phyloP scores from a whole-genome alignment of 2,329 filamentous ascomycete species.

The Cladophialophora psammophila region DNA sequence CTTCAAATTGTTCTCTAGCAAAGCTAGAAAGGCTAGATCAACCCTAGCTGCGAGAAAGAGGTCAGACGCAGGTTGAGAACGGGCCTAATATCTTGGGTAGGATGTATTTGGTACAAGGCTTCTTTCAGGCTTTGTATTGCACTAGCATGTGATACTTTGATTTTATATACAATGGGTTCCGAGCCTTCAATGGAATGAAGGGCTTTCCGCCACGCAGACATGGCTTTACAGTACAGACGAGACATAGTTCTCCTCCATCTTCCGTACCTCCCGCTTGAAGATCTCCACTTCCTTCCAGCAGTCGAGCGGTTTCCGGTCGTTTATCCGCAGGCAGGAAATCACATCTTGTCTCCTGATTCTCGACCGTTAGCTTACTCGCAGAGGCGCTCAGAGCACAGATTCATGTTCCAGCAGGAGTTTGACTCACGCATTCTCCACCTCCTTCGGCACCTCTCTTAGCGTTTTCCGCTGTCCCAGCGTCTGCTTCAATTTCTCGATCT shows the following conservation, averaged over 20 bases:
- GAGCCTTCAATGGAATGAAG: conserved; percentile 2
- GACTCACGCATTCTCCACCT: conserved; percentile 69
- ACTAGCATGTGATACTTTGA: neutral
- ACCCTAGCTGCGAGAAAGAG: neutral
- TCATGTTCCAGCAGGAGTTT: neutral
- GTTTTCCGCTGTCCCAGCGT: conserved; percentile 66
- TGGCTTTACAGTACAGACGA: conserved; percentile 70
- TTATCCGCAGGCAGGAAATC: conserved; percentile 78
- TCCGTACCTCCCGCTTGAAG: conserved; percentile 88
- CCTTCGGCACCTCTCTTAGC: conserved; percentile 70
- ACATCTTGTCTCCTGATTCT: conserved; percentile 67
- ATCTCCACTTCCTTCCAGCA: conserved; percentile 92
- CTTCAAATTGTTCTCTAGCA: neutral
- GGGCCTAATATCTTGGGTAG: neutral
- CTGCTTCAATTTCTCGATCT: conserved; percentile 61
- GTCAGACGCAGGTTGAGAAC: neutral
- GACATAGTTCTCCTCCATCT: conserved; percentile 86
- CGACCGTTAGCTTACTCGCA: conserved; percentile 12
- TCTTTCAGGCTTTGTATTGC: neutral
- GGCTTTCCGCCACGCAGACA: neutral
- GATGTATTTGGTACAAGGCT: neutral
- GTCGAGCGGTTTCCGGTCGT: conserved; percentile 88
- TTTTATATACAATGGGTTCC: conserved; percentile 25
- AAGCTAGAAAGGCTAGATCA: neutral
- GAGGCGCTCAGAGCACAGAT: neutral